phyloP scores from a whole-genome alignment of 495 filamentous ascomycete species.

The Neurospora sp. region DNA sequence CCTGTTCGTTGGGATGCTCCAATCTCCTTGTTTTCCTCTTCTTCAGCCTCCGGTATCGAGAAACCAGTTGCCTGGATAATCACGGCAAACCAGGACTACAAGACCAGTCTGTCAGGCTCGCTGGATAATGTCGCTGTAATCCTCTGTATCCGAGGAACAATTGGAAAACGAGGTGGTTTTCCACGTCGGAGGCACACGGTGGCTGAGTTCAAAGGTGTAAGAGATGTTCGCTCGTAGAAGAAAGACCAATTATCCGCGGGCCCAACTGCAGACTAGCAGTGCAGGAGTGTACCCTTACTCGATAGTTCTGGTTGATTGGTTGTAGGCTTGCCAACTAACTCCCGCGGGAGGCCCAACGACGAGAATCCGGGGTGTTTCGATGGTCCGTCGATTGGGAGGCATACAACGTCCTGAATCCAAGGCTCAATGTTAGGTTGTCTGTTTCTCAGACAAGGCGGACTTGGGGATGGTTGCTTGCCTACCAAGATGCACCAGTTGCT shows the following conservation, averaged over 20 bases:
- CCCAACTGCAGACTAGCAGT: neutral
- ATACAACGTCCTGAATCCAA: neutral
- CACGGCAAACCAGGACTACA: neutral
- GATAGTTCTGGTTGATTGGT: neutral
- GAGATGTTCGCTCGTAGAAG: neutral
- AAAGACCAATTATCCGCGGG: neutral
- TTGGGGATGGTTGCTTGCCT: neutral
- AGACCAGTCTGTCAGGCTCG: neutral
- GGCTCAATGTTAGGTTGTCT: neutral
- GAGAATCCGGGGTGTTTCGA: neutral
- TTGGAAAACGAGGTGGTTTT: neutral
- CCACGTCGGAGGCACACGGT: neutral
- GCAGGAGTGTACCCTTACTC: neutral
- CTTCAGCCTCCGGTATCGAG: neutral
- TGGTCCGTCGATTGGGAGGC: neutral
- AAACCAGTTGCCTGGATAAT: neutral
- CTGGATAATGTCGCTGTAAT: neutral
- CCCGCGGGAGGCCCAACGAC: neutral
- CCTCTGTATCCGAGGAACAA: neutral
- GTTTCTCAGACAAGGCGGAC: neutral
- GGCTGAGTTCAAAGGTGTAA: neutral
- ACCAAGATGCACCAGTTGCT: neutral
- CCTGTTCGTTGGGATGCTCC: neutral
- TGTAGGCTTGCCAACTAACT: neutral
- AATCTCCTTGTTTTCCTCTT: neutral